A percentile compares a stretch with the other conserved stretches of the same genome.
Conservation (phyloP, 768 basidiomycete species). For the Mycena floridula region DNA sequence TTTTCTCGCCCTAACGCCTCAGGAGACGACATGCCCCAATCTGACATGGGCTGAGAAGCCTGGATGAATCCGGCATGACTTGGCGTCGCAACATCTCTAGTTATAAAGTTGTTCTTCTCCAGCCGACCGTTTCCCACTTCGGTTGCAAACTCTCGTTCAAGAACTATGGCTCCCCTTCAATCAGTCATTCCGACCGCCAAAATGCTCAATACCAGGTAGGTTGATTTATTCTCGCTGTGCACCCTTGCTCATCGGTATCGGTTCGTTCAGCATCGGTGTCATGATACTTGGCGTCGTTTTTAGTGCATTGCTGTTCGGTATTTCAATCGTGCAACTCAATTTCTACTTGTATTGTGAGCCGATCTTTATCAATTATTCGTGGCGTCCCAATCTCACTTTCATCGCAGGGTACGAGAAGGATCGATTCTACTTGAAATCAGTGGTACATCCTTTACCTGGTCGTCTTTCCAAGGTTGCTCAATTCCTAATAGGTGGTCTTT, state of each 20-base stretch:
- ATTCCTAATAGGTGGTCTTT: neutral
- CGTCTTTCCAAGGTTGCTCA: neutral
- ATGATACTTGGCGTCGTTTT: neutral
- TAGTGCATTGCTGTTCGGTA: slow-evolving; percentile 2
- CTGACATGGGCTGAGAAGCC: too few relatives aligned
- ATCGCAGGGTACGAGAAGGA: neutral
- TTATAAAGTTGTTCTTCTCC: neutral
- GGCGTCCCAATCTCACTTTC: neutral
- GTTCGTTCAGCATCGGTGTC: neutral
- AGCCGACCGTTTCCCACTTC: neutral
- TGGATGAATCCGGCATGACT: too few relatives aligned
- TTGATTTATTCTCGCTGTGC: too few relatives aligned
- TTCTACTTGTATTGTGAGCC: slow-evolving; percentile 1
- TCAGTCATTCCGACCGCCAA: neutral
- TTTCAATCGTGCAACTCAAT: neutral
- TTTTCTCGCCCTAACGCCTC: too few relatives aligned
- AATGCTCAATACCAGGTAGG: too few relatives aligned
- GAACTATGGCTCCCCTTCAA: neutral
- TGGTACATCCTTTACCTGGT: neutral
- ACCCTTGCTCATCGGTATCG: neutral
- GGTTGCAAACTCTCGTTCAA: neutral
- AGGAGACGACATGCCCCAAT: too few relatives aligned
- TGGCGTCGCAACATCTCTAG: neutral
- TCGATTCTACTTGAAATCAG: neutral
- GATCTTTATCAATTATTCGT: neutral